Evolutionary conservation across 306 rosid species (phyloP), one percentile per base, ranked within the genome.

Genomic region (Inga oerstediana): DNA sequence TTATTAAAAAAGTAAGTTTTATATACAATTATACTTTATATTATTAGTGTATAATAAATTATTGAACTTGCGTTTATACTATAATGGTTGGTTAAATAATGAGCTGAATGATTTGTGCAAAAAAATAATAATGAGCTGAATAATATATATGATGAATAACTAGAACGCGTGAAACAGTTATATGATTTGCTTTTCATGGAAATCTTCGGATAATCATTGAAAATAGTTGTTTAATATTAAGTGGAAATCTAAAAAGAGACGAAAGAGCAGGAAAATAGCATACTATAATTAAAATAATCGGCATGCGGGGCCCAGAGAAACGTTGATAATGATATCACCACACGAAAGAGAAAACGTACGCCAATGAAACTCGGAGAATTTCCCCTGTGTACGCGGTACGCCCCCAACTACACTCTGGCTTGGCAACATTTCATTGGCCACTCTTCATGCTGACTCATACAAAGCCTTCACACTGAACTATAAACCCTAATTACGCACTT

Each of bases 121-220:
- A 27, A 27, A 27, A 27, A 27, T 27, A 14, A 19, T 27, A 49
- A 35, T 67, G 41, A 49, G 79, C 35, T 52, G 24, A 46, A 27
- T 27, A 48, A 27, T 52, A 54, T 16, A 54, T 19, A 54, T 37
- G 52, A 52, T 5, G 43, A 39, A 6, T 39, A 49, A 49, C 4
- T 48, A 35, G 41, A n/a, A 66, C 46, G 35, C 48, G 78, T 75
- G 58, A 22, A 77, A 84, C 62, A n/a, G 34, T 80, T 5, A 39
- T 54, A 75, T 45, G 70, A 75, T 75, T 79, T 71, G 72, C 9
- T 82, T 80, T 54, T 76, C 68, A 54, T 44, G n/a, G 72, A 78
- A 88, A 84, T 85, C 85, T 88, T 78, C 77, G 87, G 87, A 81
- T 52, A 74, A 86, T 84, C 64, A 79, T 79, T 86, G 77, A 80